Percentiles rank a stretch among this genome's conserved stretches.
Evolutionary conservation across 176 grass and related monocot genomes (phyloP).

Genomic region (Aegilops longissima): DNA sequence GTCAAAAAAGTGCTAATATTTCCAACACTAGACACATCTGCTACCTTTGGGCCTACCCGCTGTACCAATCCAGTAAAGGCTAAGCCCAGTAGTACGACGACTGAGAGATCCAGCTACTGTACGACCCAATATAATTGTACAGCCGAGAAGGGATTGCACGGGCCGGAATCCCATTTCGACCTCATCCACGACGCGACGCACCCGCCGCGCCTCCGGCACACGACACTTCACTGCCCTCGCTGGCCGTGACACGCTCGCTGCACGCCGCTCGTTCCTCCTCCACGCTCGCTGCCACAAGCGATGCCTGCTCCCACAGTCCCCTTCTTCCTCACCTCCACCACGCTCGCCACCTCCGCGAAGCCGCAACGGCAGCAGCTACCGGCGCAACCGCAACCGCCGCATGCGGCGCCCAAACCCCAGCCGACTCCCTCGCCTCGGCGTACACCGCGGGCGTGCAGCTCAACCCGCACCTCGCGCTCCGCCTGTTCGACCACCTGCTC

Average conservation of each 20-base stretch:
- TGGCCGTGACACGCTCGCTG: slow-evolving; percentile 9
- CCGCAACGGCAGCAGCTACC: background rate
- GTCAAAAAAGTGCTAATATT: too few relatives aligned
- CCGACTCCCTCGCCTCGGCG: background rate
- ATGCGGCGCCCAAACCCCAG: slow-evolving; percentile 9
- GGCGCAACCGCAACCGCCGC: background rate
- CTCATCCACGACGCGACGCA: slow-evolving; percentile 43
- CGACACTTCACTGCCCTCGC: background rate
- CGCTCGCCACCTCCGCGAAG: slow-evolving; percentile 32
- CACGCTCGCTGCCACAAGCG: background rate
- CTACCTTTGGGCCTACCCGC: background rate
- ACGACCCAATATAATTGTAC: background rate
- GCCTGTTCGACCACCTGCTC: slow-evolving; percentile 46
- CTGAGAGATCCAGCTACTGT: too few relatives aligned
- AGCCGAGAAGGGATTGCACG: background rate
- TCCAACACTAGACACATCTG: too few relatives aligned
- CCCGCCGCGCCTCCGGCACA: slow-evolving; percentile 24
- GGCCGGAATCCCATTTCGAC: slow-evolving; percentile 10
- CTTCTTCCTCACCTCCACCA: slow-evolving; percentile 45
- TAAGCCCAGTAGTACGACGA: too few relatives aligned
- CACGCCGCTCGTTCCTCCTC: background rate
- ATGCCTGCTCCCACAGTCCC: slow-evolving; percentile 36
- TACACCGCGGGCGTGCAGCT: slow-evolving; percentile 40
- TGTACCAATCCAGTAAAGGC: background rate
- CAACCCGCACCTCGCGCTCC: slow-evolving; percentile 42